Evolutionary conservation across 1,139 yeast species (phyloP), one percentile per base, ranked within the genome.

Genomic region (Blastobotrys indianensis): DNA sequence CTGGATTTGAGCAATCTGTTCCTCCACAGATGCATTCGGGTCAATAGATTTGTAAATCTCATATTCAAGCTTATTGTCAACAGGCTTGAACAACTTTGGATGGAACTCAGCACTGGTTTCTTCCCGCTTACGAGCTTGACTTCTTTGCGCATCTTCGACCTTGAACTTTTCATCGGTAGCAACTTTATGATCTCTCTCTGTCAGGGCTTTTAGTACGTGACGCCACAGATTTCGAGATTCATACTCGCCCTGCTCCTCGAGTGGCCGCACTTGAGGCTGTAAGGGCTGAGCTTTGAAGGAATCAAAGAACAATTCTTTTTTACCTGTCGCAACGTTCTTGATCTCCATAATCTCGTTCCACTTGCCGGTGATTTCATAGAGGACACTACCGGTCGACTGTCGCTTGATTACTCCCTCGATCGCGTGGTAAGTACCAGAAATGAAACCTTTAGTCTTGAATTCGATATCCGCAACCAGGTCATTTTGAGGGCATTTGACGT

Each of bases 371-470:
- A 92, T 73, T 52, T 79, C 82, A 61, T 71, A 88, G 38, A 83
- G 66, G 1, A 69, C 70, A 55, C 84, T 79, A 8, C 77, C 77
- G 1, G 77, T 69, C 4, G 72, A 68, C 4, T 72, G 56, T 44
- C 77, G 74, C 59, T 75, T 80, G 41, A 92, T 73, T 1, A 65
- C 66, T 44, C 97, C 98, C 54, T 80, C 83, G 53, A 92, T 85
- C 4, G 87, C 87, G 65, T 92, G 94, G 64, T 92, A 92, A 1
- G 94, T 78, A 17, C 98, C 98, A 16, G 90, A 76, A 38, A 94
- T 85, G 62, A 88, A 86, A 1, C 98, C 98, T 65, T 92, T 92
- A 1, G 94, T 85, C 62, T 92, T 90, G 68, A 92, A 92, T 53
- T 92, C 98, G 46, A 92, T 84, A 60, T 85, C 94, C 2, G 94